Evolutionary conservation across 192 early-diverging fungal genomes (phyloP).

Genomic region (Physocladia obscura): DNA sequence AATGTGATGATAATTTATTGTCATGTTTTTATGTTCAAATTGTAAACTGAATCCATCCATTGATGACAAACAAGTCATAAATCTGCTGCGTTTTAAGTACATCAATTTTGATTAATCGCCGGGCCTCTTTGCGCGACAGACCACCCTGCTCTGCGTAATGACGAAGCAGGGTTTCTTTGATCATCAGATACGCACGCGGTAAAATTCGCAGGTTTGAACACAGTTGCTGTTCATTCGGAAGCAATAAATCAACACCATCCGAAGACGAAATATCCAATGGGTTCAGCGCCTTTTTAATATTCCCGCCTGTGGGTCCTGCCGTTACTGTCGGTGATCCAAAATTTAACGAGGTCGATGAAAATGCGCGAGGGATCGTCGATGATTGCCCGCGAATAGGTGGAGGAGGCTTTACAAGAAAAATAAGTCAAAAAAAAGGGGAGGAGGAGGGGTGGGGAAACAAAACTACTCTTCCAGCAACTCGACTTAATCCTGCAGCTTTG

Average conservation of each 20-base stretch:
- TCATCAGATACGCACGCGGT: slow-evolving; percentile 84
- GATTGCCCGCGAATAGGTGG: no score
- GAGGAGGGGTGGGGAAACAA: no score
- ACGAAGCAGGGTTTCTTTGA: slow-evolving; percentile 87
- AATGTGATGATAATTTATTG: no score
- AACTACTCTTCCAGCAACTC: neutral
- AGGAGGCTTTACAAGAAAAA: neutral
- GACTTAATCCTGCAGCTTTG: slow-evolving; percentile 13
- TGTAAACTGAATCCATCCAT: slow-evolving; percentile 76
- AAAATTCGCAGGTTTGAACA: slow-evolving; percentile 83
- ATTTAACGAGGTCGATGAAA: neutral
- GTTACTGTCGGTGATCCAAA: neutral
- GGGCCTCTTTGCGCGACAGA: slow-evolving; percentile 72
- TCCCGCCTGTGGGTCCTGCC: neutral
- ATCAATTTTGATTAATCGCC: slow-evolving; percentile 91
- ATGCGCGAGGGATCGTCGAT: neutral
- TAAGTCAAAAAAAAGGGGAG: neutral
- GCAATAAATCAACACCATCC: slow-evolving; percentile 86
- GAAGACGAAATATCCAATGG: slow-evolving; percentile 76
- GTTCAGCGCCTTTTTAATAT: slow-evolving; percentile 7
- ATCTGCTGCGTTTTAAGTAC: slow-evolving; percentile 82
- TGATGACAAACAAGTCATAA: slow-evolving; percentile 91
- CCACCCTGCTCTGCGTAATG: slow-evolving; percentile 77
- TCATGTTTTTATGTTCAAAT: neutral
- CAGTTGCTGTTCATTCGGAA: slow-evolving; percentile 72